Base-by-base conservation (phyloP, 805 yeast genomes). In the Spathaspora arborariae region DNA sequence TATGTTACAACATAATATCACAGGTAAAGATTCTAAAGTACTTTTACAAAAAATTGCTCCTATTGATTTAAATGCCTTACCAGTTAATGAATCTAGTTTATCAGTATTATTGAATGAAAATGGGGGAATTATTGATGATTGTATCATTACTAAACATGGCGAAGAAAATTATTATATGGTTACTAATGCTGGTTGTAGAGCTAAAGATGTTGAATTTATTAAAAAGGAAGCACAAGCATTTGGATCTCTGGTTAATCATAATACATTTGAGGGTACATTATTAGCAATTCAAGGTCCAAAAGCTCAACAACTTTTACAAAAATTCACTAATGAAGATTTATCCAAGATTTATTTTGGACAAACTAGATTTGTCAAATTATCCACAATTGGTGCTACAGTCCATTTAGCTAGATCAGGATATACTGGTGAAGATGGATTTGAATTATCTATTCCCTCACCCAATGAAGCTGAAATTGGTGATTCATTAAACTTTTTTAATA, bases 371-470 rank as follows among this genome's bases (percentile, higher is more conserved):
- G 66, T 79, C 45, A 65, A 65, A 24, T 61, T 76, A 26, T 47
- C 50, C 8, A n/a, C 50, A 5, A 61, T 76, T 18, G 60, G 64
- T 50, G 64, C 69, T 22, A 70, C 74, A 43, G 74, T 85, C 44
- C 96, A 90, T 60, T 76, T 90, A n/a, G 87, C 96, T 3, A 83
- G 99, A 66, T 88, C 96, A 20, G 99, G 99, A 2, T 94, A 94
- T 72, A 94, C 99, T 5, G 99, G 99, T 16, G 99, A 94, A 68
- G 99, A 94, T 64, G 99, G 99, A 1, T 92, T 94, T 65, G 99
- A 94, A 65, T 79, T 92, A 48, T 83, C 95, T 7, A 83, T 91
- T 50, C 85, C 88, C 5, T 68, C 75, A 2, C 41, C 61, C 13
- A 62, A 49, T 21, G 71, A 79, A 46, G 58, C 64, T 42, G 68